Evolutionary conservation across 2,329 filamentous ascomycete species (phyloP), one percentile per base, ranked within the genome.

Genomic region (Ophiognomonia clavigignenti-juglandacearum): DNA sequence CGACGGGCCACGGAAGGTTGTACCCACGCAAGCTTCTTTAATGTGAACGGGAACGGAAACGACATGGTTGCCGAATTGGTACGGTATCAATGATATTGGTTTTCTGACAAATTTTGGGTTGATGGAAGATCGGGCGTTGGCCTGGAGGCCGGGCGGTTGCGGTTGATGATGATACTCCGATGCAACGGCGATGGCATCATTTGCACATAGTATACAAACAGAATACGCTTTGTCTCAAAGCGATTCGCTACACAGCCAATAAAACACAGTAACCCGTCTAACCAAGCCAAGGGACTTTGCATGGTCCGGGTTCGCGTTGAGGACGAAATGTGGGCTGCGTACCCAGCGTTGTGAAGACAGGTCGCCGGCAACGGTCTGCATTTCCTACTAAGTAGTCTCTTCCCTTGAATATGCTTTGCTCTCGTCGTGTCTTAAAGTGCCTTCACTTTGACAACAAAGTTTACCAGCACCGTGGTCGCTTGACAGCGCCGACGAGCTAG

Each of bases 111-210:
- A 11, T 22, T n/a, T 11, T 40, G 19, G 36, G 32, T 5, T 20
- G 22, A 22, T 11, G 16, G 20, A 24, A 24, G 24, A 10, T 6
- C 6, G 7, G 23, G 13, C 16, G 6, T 9, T 24, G 13, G 32
- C 14, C 11, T 10, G 35, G 34, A 14, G 31, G 18, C 39, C 31
- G 31, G n/a, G n/a, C 22, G 42, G 35, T 20, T 34, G 45, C 48
- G 22, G 37, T 42, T 38, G 26, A 34, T 36, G 38, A 52, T 52
- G 50, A 52, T 52, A 49, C 50, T 49, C 50, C 50, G 39, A 46
- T 52, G 50, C 46, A 39, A 40, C 23, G 26, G 27, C 43, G 43
- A 26, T 31, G 42, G 50, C 50, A 52, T 46, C 39, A 45, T 43
- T 43, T n/a, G n/a, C n/a, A n/a, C n/a, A n/a, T n/a, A n/a, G 37